Evolutionary conservation across 768 basidiomycete species (phyloP), one percentile per base, ranked within the genome.

Genomic region (Udeniomyces megalosporus): DNA sequence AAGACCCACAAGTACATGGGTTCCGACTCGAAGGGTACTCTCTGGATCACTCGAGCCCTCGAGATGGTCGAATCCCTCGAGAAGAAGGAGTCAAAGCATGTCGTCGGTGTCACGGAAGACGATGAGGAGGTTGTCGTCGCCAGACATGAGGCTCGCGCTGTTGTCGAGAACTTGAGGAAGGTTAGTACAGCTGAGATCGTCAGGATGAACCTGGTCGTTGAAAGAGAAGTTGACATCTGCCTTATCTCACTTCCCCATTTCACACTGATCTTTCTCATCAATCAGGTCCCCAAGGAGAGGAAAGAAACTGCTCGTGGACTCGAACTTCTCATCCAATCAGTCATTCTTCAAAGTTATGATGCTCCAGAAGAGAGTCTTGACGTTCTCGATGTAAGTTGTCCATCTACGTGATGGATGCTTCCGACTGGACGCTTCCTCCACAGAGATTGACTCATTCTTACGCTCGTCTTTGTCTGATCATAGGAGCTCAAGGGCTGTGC

Each of bases 21-120:
- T 1, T 80, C 80, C 24, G 80, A 84, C 42, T 79, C 81, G 7
- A 80, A 86, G 62, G 87, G 88, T 31, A 79, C 83, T 67, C 81
- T 87, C 65, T 95, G 90, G 90, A 76, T 86, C 10, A 78, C 81
- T 3, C 81, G 81, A 69, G 80, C 81, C 11, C 76, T 90, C 12
- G 70, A 75, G 5, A 63, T 65, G 15, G 58, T 74, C 29, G 54
- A 61, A 12, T 59, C 59, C 2, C 67, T 92, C 31, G 38, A 17
- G 10, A 82, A 85, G 71, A 75, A 77, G 46, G 85, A 88, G 70
- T 70, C 71, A 32, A 89, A 88, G 69, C 86, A 89, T 65, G 78
- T 84, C 54, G 74, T 77, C 20, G 66, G 76, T 5, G 73, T 84
- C 1, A 72, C 73, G 8, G 79, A 82, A 10, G 67, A 76, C 3